Conservation (phyloP, 371 early-diverging fungal genomes). For the Mitosporidium daphniae region DNA sequence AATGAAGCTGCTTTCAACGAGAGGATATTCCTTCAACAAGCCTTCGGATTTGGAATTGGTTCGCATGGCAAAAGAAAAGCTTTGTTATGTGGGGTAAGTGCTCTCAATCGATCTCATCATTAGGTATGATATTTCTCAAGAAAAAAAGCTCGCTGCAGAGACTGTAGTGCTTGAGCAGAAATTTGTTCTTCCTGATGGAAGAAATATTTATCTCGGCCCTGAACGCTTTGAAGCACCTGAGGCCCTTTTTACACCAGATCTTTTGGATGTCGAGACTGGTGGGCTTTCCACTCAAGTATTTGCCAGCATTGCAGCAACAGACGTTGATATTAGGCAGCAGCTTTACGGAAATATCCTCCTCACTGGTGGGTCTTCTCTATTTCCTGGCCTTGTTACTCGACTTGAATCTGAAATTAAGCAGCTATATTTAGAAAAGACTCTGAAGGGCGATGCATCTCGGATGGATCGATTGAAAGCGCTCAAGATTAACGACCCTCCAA, state of each 20-base stretch:
- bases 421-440: slow-evolving; percentile 44
- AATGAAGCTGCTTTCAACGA: slow-evolving; percentile 50
- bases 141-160: slow-evolving; percentile 63
- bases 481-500: slow-evolving; percentile 75
- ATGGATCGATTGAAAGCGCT: slow-evolving; percentile 23
- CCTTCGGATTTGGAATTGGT: slow-evolving; percentile 88
- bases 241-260: slow-evolving; percentile 75
- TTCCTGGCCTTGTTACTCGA: slow-evolving; percentile 67
- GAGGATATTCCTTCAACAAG: slow-evolving; percentile 76
- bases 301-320: slow-evolving; percentile 49
- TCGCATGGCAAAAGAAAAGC: slow-evolving; percentile 72
- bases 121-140: slow-evolving; percentile 60
- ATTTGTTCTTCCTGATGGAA: slow-evolving; percentile 68
- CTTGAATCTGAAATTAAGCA: slow-evolving; percentile 86
- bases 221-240: slow-evolving; percentile 90
- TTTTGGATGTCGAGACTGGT: slow-evolving; percentile 56
- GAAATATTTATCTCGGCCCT: slow-evolving; percentile 76
- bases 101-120: slow-evolving; percentile 45
- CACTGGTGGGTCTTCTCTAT: slow-evolving; percentile 87
- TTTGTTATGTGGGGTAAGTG: slow-evolving; percentile 74
- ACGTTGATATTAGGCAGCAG: slow-evolving; percentile 58
- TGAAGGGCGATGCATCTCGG: slow-evolving; percentile 35
- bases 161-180: slow-evolving; percentile 70
- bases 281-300: slow-evolving; percentile 66
- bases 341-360: slow-evolving; percentile 76